phyloP scores from a whole-genome alignment of 768 basidiomycete species.

The Favolaschia claudopus region DNA sequence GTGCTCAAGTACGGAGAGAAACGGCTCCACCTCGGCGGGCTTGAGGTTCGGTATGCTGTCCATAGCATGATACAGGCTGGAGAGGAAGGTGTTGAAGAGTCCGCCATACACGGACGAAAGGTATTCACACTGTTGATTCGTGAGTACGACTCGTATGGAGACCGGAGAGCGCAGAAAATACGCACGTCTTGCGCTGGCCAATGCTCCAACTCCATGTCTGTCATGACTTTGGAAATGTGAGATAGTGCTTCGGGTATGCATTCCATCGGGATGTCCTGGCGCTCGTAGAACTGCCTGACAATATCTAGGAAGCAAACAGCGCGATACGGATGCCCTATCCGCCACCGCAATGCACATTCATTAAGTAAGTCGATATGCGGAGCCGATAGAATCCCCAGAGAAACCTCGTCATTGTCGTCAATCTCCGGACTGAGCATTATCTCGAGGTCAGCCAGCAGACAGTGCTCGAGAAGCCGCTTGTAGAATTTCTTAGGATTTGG shows the following conservation, averaged over 20 bases:
- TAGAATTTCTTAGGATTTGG: conserved; percentile 88
- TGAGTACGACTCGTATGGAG: conserved; percentile 4
- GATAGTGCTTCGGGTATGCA: conserved; percentile 92
- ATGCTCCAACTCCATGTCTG: conserved; percentile 72
- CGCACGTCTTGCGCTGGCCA: conserved; percentile 89
- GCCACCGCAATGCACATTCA: conserved; percentile 90
- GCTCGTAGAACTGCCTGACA: conserved; percentile 87
- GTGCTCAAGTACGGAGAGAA: conserved; percentile 71
- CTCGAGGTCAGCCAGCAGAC: conserved; percentile 86
- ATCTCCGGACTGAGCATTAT: conserved; percentile 90
- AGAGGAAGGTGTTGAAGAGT: conserved; percentile 88
- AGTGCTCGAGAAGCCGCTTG: conserved; percentile 81
- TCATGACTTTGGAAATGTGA: conserved; percentile 71
- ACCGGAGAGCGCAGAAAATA: conserved; percentile 28
- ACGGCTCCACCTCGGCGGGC: conserved; percentile 70
- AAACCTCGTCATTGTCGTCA: conserved; percentile 95
- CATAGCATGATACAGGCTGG: conserved; percentile 84
- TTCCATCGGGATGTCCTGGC: conserved; percentile 90
- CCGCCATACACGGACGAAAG: conserved; percentile 72
- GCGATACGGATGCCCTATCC: conserved; percentile 82
- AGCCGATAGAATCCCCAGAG: conserved; percentile 85
- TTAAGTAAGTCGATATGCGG: conserved; percentile 84
- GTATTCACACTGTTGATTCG: conserved; percentile 62
- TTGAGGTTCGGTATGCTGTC: conserved; percentile 80
- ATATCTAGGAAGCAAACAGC: conserved; percentile 84